Percentiles rank a stretch among this genome's conserved stretches.
Conservation (phyloP, 495 filamentous ascomycete species). For the Penicillium malachiteum region DNA sequence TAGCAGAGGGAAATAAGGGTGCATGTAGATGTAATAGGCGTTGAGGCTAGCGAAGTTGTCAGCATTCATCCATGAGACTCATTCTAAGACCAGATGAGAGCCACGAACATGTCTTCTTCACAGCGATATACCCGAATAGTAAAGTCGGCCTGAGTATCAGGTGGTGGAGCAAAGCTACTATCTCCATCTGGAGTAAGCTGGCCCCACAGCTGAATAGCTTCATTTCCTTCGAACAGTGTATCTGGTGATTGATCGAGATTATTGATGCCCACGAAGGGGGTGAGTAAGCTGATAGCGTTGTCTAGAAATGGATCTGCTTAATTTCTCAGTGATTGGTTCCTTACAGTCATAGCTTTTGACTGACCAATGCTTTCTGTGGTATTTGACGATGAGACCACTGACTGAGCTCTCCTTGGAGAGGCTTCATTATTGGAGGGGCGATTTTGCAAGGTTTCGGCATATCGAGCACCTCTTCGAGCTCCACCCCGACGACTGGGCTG, state of each 20-base stretch:
- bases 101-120: constrained; percentile 28
- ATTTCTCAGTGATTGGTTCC: not conserved
- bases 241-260: constrained; percentile 22
- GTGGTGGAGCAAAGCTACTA: constrained; percentile 14
- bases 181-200: constrained; percentile 25
- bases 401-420: not conserved
- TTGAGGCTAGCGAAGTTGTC: constrained; percentile 22
- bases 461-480: constrained; percentile 32
- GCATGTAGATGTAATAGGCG: constrained; percentile 56
- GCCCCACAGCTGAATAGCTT: constrained; percentile 16
- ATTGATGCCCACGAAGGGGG: constrained; percentile 18
- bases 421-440: not conserved
- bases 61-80: not conserved
- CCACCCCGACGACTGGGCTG: constrained; percentile 51
- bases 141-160: constrained; percentile 5
- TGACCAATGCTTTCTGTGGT: constrained; percentile 14
- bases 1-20: constrained; percentile 53
- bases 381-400: constrained; percentile 1
- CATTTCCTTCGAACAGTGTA: constrained; percentile 12
- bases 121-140: constrained; percentile 24
- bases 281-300: constrained; percentile 16
- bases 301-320: constrained; percentile 16
- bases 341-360: not conserved
- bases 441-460: constrained; percentile 13
- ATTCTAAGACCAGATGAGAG: not conserved